phyloP scores from a whole-genome alignment of 164 flowering plant genomes.

The Santalum album region DNA sequence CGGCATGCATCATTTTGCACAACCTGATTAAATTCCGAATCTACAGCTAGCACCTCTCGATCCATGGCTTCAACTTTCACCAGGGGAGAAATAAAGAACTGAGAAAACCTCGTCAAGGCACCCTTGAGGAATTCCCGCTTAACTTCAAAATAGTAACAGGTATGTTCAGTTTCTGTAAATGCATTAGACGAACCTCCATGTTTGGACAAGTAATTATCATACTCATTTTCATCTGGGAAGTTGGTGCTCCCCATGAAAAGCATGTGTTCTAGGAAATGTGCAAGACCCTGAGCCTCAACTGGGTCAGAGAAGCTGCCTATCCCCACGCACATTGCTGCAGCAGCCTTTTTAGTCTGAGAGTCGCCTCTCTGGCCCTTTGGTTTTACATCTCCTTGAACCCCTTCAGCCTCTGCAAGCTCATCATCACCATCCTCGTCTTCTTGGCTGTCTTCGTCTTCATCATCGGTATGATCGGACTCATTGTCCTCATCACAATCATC shows the following conservation, averaged over 20 bases:
- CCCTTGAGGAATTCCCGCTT: slow-evolving; percentile 80
- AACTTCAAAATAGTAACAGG: slow-evolving; percentile 97
- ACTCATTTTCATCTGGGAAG: slow-evolving; percentile 99
- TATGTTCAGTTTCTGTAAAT: slow-evolving; percentile 82
- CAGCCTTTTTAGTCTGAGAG: slow-evolving; percentile 75
- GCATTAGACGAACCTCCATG: slow-evolving; percentile 98
- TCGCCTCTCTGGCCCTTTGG: slow-evolving; percentile 11
- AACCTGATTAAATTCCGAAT: slow-evolving; percentile 96
- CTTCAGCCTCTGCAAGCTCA: slow-evolving; percentile 19
- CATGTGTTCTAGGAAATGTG: slow-evolving; percentile 98
- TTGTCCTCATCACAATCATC: background rate
- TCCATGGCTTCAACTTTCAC: slow-evolving; percentile 96
- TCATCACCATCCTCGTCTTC: slow-evolving; percentile 16
- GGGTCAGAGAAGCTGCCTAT: slow-evolving; percentile 95
- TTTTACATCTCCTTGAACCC: slow-evolving; percentile 12
- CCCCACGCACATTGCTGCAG: slow-evolving; percentile 95
- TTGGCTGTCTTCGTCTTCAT: slow-evolving; percentile 10
- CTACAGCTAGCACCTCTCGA: slow-evolving; percentile 87
- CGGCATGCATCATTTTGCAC: slow-evolving; percentile 92
- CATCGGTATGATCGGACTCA: slow-evolving; percentile 9
- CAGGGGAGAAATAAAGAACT: slow-evolving; percentile 86
- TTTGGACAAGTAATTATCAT: slow-evolving; percentile 96
- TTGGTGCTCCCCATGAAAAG: slow-evolving; percentile 96
- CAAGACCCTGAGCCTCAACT: slow-evolving; percentile 88
- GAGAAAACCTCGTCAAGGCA: slow-evolving; percentile 87